These are phyloP conservation scores for Kluyveromyces marxianus DNA, from an alignment of 1,139 yeast species.

Conservation along the genomic window DNA sequence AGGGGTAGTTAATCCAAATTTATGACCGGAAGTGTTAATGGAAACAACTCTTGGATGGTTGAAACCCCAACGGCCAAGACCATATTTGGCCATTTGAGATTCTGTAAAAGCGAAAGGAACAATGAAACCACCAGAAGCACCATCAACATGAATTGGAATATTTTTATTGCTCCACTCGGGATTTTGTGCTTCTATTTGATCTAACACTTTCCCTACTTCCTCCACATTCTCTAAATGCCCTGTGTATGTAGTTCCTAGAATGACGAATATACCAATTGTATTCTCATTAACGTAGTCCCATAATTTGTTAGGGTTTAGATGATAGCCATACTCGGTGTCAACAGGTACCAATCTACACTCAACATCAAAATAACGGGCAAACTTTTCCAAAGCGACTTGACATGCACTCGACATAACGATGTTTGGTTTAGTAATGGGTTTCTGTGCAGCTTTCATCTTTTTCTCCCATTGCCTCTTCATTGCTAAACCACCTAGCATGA, in stretches of 20 bases:
- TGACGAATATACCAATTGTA: constrained; percentile 86
- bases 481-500: constrained; percentile 88
- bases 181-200: constrained; percentile 46
- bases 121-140: constrained; percentile 84
- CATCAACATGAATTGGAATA: constrained; percentile 82
- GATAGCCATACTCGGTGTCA: constrained; percentile 49
- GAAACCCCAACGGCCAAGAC: constrained; percentile 63
- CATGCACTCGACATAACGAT: constrained; percentile 93
- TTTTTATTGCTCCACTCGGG: constrained; percentile 47
- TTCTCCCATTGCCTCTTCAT: constrained; percentile 86
- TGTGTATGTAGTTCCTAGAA: constrained; percentile 86
- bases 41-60: constrained; percentile 66
- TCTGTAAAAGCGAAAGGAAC: constrained; percentile 79
- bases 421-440: constrained; percentile 61
- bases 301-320: constrained; percentile 54
- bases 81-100: constrained; percentile 28
- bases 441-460: constrained; percentile 51
- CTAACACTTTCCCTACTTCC: constrained; percentile 51
- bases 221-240: constrained; percentile 84
- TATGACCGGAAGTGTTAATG: constrained; percentile 91
- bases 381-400: constrained; percentile 90
- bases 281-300: constrained; percentile 72
- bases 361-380: constrained; percentile 89
- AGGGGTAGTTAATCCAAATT: constrained; percentile 82
- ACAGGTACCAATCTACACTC: constrained; percentile 74